These are phyloP conservation scores for Pseudogymnoascus sp. DNA, from an alignment of 2,329 filamentous ascomycete genomes.

Conservation along the genomic window DNA sequence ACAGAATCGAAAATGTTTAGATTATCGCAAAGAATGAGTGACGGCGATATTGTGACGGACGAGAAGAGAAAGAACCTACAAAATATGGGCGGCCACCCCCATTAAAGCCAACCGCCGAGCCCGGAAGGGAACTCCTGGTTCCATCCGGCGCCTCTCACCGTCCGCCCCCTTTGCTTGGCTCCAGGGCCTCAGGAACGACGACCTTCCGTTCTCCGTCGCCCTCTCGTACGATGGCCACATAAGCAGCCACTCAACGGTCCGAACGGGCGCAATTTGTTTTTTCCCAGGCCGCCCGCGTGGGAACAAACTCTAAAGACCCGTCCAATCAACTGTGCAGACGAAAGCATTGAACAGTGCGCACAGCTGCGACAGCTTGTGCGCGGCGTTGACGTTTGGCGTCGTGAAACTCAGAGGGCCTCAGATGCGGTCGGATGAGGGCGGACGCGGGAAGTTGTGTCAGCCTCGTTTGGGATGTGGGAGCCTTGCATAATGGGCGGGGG, in stretches of 20 bases:
- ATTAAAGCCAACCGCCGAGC: slow-evolving; percentile 2
- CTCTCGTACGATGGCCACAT: background rate
- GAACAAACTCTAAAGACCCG: background rate
- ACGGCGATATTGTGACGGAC: slow-evolving; percentile 10
- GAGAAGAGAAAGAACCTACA: slow-evolving; percentile 17
- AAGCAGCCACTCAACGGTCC: background rate
- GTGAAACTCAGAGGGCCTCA: background rate
- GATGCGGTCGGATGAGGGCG: background rate
- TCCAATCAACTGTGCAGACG: background rate
- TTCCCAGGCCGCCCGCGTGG: background rate
- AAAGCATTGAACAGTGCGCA: background rate
- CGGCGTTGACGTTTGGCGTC: background rate
- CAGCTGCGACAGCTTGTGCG: background rate
- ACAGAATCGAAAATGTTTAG: slow-evolving; percentile 10
- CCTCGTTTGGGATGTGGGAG: background rate
- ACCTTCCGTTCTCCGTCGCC: background rate
- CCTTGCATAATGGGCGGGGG: background rate
- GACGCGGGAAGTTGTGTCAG: background rate
- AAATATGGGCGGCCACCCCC: background rate
- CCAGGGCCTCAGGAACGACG: background rate
- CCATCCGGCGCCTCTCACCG: background rate
- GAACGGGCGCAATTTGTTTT: slow-evolving; percentile 2
- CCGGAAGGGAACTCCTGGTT: background rate
- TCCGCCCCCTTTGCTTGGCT: background rate
- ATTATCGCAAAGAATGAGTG: slow-evolving; percentile 13